Evolutionary conservation across 139 green algal genomes (phyloP), one percentile per base, ranked within the genome.

Genomic region (Haematococcus lacustris): DNA sequence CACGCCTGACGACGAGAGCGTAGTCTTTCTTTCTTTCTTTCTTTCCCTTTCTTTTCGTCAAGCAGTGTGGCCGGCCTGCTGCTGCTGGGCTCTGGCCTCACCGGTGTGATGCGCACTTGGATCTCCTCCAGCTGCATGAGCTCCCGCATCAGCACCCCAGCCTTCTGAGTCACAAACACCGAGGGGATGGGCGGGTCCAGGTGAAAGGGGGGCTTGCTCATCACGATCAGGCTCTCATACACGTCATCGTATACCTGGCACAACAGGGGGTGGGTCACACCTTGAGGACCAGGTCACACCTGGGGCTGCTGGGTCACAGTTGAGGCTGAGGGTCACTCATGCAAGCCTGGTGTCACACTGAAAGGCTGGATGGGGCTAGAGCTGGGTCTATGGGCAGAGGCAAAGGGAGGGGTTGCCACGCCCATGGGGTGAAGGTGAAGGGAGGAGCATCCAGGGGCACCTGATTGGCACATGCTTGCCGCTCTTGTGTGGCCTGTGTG

Each of bases 191-290:
- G 70, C 0, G 90, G 90, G 32, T 90, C 84, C 2, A 72, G 68
- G 57, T 91, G 74, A 30, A 65, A 74, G 0, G 37, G 37, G 0
- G 88, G 85, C 78, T 91, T 93, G 60, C 68, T 77, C 90, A 96
- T 96, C 65, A 94, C 90, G 71, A 96, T 84, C 13, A 96, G 78
- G 33, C 77, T 73, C 60, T 84, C 79, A 51, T 78, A 78, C 74
- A 82, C 41, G 61, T 92, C 80, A 50, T 95, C 90, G 63, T 92
- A 92, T 9, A 96, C n/a, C n/a, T n/a, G n/a, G n/a, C n/a, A n/a
- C n/a, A n/a, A n/a, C n/a, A n/a, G n/a, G n/a, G n/a, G n/a, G n/a
- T n/a, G n/a, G n/a, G n/a, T n/a, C n/a, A n/a, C n/a, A n/a, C n/a
- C n/a, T n/a, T n/a, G n/a, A n/a, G n/a, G n/a, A n/a, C n/a, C n/a